Conservation (phyloP, 805 yeast genomes). For the Priceomyces castillae region DNA sequence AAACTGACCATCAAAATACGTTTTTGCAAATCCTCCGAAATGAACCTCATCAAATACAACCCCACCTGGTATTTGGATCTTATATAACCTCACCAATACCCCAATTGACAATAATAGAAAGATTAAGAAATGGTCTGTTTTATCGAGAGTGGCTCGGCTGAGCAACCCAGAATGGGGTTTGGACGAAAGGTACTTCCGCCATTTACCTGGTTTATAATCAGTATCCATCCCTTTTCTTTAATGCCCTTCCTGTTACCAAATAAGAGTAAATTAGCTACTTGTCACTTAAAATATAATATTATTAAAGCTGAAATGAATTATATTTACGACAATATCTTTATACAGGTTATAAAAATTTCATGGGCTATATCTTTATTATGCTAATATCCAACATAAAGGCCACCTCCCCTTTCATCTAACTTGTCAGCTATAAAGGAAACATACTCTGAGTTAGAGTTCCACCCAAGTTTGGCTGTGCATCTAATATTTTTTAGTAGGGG, state of each 20-base stretch:
- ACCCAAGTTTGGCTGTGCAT: conserved; percentile 76
- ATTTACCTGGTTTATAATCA: conserved; percentile 28
- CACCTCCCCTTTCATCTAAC: conserved; percentile 74
- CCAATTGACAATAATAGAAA: conserved; percentile 22
- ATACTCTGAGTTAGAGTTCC: conserved; percentile 59
- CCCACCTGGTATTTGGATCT: conserved; percentile 32
- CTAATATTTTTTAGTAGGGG: conserved; percentile 64
- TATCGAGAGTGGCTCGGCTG: conserved; percentile 10
- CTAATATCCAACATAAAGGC: conserved; percentile 54
- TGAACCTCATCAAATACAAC: conserved; percentile 51
- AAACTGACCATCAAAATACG: conserved; percentile 55
- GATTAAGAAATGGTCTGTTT: conserved; percentile 20
- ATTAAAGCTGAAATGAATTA: neutral
- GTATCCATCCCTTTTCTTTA: conserved; percentile 13
- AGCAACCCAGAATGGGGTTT: conserved; percentile 14
- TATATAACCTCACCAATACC: conserved; percentile 28
- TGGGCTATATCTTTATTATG: neutral
- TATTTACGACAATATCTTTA: too few species aligned
- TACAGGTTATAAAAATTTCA: conserved; percentile 2
- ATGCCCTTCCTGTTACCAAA: neutral
- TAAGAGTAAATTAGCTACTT: neutral
- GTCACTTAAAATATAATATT: neutral
- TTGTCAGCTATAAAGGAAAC: conserved; percentile 55
- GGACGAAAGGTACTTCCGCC: conserved; percentile 29
- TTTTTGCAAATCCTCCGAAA: conserved; percentile 36